Evolutionary conservation across 1,284 basidiomycete genomes (phyloP).

Genomic region (Psilocybe mexicana): DNA sequence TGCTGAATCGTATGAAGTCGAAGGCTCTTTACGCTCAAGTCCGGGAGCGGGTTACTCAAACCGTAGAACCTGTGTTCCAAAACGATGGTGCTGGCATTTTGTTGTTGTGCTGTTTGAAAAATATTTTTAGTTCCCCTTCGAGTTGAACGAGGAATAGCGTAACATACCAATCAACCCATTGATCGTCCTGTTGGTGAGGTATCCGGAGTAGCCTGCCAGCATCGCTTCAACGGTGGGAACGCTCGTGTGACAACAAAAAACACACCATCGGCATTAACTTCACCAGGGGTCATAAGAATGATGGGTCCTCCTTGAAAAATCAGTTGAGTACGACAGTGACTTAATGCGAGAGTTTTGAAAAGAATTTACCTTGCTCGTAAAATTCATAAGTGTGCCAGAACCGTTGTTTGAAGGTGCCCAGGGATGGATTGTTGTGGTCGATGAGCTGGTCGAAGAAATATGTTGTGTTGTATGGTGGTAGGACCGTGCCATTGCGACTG

Average conservation of each 20-base stretch:
- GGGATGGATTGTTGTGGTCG: slow-evolving; percentile 66
- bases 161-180: slow-evolving; percentile 54
- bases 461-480: slow-evolving; percentile 49
- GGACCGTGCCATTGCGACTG: slow-evolving; percentile 43
- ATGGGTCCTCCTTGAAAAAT: slow-evolving; percentile 60
- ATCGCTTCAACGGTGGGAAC: slow-evolving; percentile 1
- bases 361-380: slow-evolving; percentile 46
- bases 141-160: neutral
- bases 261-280: slow-evolving; percentile 37
- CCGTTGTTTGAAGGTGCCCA: slow-evolving; percentile 78
- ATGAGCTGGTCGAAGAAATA: slow-evolving; percentile 72
- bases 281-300: slow-evolving; percentile 56
- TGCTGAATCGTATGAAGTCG: slow-evolving; percentile 67
- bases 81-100: slow-evolving; percentile 62
- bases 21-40: slow-evolving; percentile 62
- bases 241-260: neutral
- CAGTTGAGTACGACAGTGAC: neutral
- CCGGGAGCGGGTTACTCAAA: slow-evolving; percentile 53
- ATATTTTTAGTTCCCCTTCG: neutral
- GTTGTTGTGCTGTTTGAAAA: slow-evolving; percentile 53
- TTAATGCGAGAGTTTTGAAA: neutral
- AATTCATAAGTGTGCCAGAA: slow-evolving; percentile 69
- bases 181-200: slow-evolving; percentile 65
- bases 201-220: slow-evolving; percentile 47
- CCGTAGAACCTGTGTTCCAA: slow-evolving; percentile 52